A percentile compares a stretch with the other conserved stretches of the same genome.
These are phyloP conservation scores for Epithele typhae DNA, from an alignment of 768 basidiomycete species.

Conservation along the genomic window DNA sequence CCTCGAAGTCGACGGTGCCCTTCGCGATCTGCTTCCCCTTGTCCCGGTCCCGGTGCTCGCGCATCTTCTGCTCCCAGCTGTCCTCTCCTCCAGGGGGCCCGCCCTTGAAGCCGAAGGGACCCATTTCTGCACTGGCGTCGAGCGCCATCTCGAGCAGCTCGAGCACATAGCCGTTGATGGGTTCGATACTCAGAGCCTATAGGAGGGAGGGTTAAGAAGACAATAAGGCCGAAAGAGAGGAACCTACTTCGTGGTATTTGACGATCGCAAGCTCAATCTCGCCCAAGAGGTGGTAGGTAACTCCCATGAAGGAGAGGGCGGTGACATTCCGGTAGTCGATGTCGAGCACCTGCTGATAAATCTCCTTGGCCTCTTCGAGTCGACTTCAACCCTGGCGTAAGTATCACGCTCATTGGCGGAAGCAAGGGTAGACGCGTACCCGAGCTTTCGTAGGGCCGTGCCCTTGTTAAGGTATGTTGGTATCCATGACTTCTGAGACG, in stretches of 20 bases:
- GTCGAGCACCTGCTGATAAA: constrained; percentile 78
- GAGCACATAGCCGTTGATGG: constrained; percentile 75
- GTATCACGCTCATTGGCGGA: background rate
- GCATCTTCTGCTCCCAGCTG: constrained; percentile 25
- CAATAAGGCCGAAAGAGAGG: background rate
- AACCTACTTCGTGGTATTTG: constrained; percentile 87
- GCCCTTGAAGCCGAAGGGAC: constrained; percentile 18
- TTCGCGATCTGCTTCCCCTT: constrained; percentile 18
- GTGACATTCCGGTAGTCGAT: constrained; percentile 81
- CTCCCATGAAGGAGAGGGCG: constrained; percentile 85
- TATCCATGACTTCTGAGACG: constrained; percentile 80
- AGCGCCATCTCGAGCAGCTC: constrained; percentile 81
- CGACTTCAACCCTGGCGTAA: constrained; percentile 25
- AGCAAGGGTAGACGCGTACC: constrained; percentile 35
- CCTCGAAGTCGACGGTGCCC: constrained; percentile 7
- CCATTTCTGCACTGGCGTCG: constrained; percentile 34
- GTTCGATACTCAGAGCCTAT: constrained; percentile 76
- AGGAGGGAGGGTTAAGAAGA: background rate
- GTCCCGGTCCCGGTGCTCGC: constrained; percentile 23
- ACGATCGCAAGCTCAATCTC: constrained; percentile 72
- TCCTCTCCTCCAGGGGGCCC: constrained; percentile 20
- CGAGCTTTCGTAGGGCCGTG: constrained; percentile 78
- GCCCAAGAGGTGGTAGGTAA: constrained; percentile 75
- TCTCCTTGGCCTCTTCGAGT: constrained; percentile 58
- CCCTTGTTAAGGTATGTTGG: constrained; percentile 92